These are phyloP conservation scores for Drosera spatulata DNA, from an alignment of 179 eudicot species.

Conservation along the genomic window DNA sequence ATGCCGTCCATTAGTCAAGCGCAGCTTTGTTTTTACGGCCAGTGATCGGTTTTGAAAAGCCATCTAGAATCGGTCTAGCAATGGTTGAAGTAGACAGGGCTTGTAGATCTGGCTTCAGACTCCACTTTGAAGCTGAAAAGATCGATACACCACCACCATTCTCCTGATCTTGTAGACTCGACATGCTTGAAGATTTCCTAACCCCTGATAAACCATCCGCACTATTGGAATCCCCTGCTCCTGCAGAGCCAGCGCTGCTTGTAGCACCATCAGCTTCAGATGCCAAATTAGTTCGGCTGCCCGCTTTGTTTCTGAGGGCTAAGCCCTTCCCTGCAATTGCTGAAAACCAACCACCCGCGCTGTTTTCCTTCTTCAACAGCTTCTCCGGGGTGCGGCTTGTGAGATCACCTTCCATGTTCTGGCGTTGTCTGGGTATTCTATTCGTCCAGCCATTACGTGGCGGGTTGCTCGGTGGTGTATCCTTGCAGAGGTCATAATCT, in stretches of 20 bases:
- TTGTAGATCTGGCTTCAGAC: conserved; percentile 65
- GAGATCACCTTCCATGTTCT: conserved; percentile 57
- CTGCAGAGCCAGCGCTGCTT: conserved; percentile 20
- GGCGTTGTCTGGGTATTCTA: conserved; percentile 42
- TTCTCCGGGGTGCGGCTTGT: conserved; percentile 44
- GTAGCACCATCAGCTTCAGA: conserved; percentile 37
- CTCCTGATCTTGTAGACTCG: conserved; percentile 71
- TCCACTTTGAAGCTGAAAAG: conserved; percentile 71
- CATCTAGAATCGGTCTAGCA: conserved; percentile 72
- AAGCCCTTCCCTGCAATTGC: conserved; percentile 70
- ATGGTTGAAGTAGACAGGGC: conserved; percentile 57
- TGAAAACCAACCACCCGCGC: conserved; percentile 54
- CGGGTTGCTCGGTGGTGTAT: conserved; percentile 13
- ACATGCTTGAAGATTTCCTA: conserved; percentile 73
- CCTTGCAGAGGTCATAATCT: conserved; percentile 30
- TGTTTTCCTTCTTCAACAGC: conserved; percentile 63
- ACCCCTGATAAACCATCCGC: conserved; percentile 42
- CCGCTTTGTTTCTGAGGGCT: conserved; percentile 74
- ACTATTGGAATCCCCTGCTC: conserved; percentile 32
- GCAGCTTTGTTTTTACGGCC: conserved; percentile 74
- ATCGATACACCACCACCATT: conserved; percentile 32
- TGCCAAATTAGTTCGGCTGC: conserved; percentile 42
- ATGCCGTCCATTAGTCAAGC: conserved; percentile 42
- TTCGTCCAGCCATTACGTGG: conserved; percentile 42
- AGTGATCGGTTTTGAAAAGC: conserved; percentile 64